Conservation (phyloP, 1,139 yeast genomes). For the Hansenula lynferdii region DNA sequence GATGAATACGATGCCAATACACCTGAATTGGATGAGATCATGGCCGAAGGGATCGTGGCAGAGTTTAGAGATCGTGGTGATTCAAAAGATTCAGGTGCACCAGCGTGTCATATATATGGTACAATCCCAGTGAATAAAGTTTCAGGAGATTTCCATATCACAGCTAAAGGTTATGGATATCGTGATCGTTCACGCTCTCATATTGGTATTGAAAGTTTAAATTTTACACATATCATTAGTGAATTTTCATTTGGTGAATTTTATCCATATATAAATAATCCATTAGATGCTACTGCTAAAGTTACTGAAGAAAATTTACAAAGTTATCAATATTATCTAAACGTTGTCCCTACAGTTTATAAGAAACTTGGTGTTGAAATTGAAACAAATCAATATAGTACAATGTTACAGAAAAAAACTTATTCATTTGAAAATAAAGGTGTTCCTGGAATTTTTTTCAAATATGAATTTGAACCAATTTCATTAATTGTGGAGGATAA, state of each 20-base stretch:
- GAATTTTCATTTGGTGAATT: conserved; percentile 92
- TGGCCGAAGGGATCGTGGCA: conserved; percentile 62
- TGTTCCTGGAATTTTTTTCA: conserved; percentile 77
- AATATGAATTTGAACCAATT: conserved; percentile 87
- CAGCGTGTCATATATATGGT: conserved; percentile 89
- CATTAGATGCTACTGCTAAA: conserved; percentile 73
- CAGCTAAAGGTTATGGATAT: conserved; percentile 70
- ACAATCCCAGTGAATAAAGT: conserved; percentile 83
- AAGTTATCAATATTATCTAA: conserved; percentile 59
- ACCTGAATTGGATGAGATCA: conserved; percentile 61
- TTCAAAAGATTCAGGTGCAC: conserved; percentile 38
- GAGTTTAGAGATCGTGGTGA: conserved; percentile 42
- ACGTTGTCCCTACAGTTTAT: conserved; percentile 82
- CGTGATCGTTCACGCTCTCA: conserved; percentile 35
- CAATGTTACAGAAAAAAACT: conserved; percentile 28
- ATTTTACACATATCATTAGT: conserved; percentile 79
- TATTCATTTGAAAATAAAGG: conserved; percentile 24
- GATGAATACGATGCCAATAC: conserved; percentile 47
- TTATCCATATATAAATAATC: conserved; percentile 81
- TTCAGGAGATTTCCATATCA: conserved; percentile 78
- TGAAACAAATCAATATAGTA: conserved; percentile 84
- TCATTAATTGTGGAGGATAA: conserved; percentile 63
- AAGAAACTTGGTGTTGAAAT: conserved; percentile 64
- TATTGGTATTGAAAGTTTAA: conserved; percentile 46
- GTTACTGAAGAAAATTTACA: conserved; percentile 40